phyloP scores from a whole-genome alignment of 2,329 filamentous ascomycete species.

The Whalleya microplaca region DNA sequence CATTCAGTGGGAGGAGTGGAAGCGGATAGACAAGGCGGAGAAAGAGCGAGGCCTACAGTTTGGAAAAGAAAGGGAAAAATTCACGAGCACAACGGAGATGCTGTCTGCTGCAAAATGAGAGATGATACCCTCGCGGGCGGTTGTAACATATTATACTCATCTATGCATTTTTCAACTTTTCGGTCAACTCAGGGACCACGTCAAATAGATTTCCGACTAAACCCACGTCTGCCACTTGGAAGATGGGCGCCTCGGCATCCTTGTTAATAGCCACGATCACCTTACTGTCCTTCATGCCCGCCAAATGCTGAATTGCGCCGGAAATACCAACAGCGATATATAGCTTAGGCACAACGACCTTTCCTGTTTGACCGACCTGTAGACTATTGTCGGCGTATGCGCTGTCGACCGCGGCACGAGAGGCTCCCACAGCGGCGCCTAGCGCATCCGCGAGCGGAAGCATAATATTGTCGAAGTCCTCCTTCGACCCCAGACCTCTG shows the following conservation, averaged over 20 bases:
- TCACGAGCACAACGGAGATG: constrained; percentile 62
- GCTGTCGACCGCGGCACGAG: constrained; percentile 91
- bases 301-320: constrained; percentile 95
- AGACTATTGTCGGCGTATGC: constrained; percentile 98
- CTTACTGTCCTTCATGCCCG: constrained; percentile 99
- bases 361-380: constrained; percentile 97
- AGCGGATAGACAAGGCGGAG: constrained; percentile 79
- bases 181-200: constrained; percentile 91
- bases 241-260: constrained; percentile 94
- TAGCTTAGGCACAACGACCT: constrained; percentile 94
- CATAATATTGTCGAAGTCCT: constrained; percentile 94
- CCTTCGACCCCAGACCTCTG: constrained; percentile 94
- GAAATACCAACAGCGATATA: constrained; percentile 97
- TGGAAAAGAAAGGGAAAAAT: constrained; percentile 81
- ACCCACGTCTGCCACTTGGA: constrained; percentile 96
- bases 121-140: constrained; percentile 18
- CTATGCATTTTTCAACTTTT: constrained; percentile 74
- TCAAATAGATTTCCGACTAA: constrained; percentile 95
- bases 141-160: constrained; percentile 25
- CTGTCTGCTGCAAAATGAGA: constrained; percentile 51
- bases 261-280: constrained; percentile 99
- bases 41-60: constrained; percentile 62
- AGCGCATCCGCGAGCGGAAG: constrained; percentile 88
- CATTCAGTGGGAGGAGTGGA: constrained; percentile 86
- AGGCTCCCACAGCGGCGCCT: constrained; percentile 94